Evolutionary conservation across 441 rosid species (phyloP).

Genomic region (Gossypium lobatum): DNA sequence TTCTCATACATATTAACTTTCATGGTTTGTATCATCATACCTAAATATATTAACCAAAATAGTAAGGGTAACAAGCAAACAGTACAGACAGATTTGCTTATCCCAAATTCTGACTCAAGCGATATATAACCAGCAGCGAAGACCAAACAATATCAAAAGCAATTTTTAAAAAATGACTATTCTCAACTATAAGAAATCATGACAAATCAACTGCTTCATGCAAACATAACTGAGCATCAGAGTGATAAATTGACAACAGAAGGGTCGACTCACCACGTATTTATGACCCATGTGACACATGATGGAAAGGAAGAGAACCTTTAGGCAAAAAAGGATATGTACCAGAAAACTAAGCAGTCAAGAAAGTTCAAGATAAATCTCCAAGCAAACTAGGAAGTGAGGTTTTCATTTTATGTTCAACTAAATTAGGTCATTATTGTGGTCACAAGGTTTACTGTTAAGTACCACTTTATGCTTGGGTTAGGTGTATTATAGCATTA

Average conservation of each 20-base stretch:
- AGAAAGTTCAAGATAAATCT: not conserved
- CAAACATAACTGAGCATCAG: not conserved
- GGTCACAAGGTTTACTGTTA: not conserved
- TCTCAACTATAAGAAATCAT: too few relatives aligned
- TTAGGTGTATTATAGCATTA: not conserved
- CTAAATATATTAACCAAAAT: too few relatives aligned
- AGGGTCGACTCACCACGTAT: not conserved
- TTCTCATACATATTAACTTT: too few relatives aligned
- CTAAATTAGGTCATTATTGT: not conserved
- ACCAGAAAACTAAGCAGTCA: not conserved
- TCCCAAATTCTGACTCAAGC: too few relatives aligned
- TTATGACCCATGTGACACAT: not conserved
- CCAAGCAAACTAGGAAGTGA: not conserved
- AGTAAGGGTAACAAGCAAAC: too few relatives aligned
- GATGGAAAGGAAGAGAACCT: not conserved
- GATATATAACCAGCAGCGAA: too few relatives aligned
- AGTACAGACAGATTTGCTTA: too few relatives aligned
- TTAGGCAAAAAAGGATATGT: not conserved
- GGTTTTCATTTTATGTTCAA: not conserved
- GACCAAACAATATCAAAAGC: too few relatives aligned
- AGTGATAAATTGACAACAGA: not conserved
- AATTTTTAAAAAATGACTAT: too few relatives aligned
- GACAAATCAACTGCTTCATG: not conserved
- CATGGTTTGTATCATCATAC: too few relatives aligned
- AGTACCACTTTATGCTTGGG: not conserved